Percentiles rank a stretch among this genome's conserved stretches.
These are phyloP conservation scores for Mycosphaerella arachidis DNA, from an alignment of 2,329 filamentous ascomycete genomes.

Conservation along the genomic window DNA sequence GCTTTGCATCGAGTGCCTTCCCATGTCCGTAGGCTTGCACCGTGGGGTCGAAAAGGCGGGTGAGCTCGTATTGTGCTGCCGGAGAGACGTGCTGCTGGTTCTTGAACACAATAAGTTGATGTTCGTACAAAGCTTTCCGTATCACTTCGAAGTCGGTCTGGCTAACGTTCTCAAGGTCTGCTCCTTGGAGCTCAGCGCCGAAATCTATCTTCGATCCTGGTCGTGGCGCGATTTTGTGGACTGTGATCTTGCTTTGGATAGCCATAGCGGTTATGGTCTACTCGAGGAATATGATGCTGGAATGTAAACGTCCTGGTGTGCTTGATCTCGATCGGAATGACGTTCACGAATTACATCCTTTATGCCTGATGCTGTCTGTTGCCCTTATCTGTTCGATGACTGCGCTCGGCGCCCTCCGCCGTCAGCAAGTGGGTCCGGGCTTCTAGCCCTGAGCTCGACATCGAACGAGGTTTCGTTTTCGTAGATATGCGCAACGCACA, in stretches of 20 bases:
- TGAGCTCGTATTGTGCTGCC: constrained; percentile 69
- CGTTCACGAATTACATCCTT: not conserved
- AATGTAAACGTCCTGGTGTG: not conserved
- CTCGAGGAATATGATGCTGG: not conserved
- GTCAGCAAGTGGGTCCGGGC: not conserved
- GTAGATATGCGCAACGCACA: not conserved
- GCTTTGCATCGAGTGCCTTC: constrained; percentile 65
- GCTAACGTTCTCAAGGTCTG: constrained; percentile 32
- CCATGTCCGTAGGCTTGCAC: constrained; percentile 68
- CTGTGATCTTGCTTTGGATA: constrained; percentile 26
- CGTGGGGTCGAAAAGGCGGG: constrained; percentile 66
- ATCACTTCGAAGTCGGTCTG: constrained; percentile 63
- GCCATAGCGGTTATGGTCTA: constrained; percentile 16
- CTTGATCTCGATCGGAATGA: not conserved
- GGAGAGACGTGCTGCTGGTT: constrained; percentile 60
- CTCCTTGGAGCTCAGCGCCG: constrained; percentile 27
- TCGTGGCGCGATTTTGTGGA: constrained; percentile 22
- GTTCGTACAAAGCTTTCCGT: constrained; percentile 60
- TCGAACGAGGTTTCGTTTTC: not conserved
- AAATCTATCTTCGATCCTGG: constrained; percentile 23
- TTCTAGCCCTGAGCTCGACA: not conserved
- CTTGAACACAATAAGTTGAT: constrained; percentile 69
- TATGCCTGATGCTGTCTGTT: not conserved
- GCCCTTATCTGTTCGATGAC: not conserved
- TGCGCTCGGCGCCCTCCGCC: not conserved